Evolutionary conservation across 2,329 filamentous ascomycete species (phyloP), one percentile per base, ranked within the genome.

Genomic region (Pseudofabraea citricarpa): DNA sequence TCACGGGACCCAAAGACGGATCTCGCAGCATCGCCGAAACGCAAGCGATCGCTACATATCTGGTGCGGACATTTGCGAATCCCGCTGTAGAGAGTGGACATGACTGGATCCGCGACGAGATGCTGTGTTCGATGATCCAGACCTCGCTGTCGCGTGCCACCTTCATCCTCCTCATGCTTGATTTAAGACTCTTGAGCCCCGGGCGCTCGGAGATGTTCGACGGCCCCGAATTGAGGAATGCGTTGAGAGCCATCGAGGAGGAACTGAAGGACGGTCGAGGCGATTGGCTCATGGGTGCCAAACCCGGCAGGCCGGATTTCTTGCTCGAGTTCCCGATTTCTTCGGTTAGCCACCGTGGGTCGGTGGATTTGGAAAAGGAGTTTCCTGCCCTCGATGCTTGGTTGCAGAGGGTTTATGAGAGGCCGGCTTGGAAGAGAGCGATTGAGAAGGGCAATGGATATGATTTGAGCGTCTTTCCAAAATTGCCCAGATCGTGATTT

Each of bases 11-110:
- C 13, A 19, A 36, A 20, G 77, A 83, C 53, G 69, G 68, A 18
- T 59, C 67, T 23, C 51, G 81, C 43, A 73, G 66, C 0, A 66
- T 85, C 3, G 74, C 75, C 24, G 82, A 86, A 56, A 75, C 41
- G 4, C 15, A 18, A 1, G 41, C 33, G 5, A 27, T 36, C 1
- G 41, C 22, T 15, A 27, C 19, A 18, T 43, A 43, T 22, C 19
- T 43, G 13, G 6, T 43, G 13, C 20, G n/a, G 15, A 36, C 33
- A 8, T 36, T 36, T 12, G 33, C 18, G 9, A 22, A 13, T 13
- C 8, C 18, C 8, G 33, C 13, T 21, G 8, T 9, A 13, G 19
- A 21, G n/a, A 6, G 18, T 20, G 9, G 19, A 20, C 16, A 21
- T 13, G 18, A 36, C 21, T 36, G 33, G 33, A 36, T 36, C 33